Evolutionary conservation across 208 protist species (phyloP), one percentile per base, ranked within the genome.

Genomic region (Wallacemonas rigidus): DNA sequence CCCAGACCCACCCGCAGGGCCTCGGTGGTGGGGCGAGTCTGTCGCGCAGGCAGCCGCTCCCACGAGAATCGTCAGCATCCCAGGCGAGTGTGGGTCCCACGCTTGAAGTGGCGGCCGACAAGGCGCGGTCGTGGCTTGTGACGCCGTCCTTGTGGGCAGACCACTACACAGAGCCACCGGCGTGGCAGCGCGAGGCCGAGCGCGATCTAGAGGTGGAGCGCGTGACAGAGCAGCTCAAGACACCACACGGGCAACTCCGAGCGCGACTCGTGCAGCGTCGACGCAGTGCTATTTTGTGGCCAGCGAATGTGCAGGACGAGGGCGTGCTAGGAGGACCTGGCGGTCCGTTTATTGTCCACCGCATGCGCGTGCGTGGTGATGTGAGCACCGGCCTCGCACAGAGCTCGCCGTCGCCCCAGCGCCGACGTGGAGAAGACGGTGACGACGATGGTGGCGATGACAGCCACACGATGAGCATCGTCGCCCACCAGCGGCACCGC

Each of bases 221-320:
- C 38, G 43, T 54, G 3, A 48, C 14, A 43, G 26, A 54, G 47
- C 47, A 6, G 35, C 64, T 58, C 17, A 15, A 58, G 48, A 58
- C 47, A 3, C 5, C 11, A 7, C 43, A 48, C 47, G 51, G 26
- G 15, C 14, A 47, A 36, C 4, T 47, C 5, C 64, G 64, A 9
- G 64, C 51, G 41, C 54, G 41, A 45, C 47, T 65, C 12, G 68
- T 58, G 43, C 8, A 50, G 17, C 57, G 60, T 1, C 78, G 78
- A 62, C 78, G 78, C 69, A 83, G 74, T 48, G 69, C 78, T 6
- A 65, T 83, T 47, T 55, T 83, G 15, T 83, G 72, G 72, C 78
- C 78, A 26, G 2, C 53, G 36, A 83, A 83, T 45, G 41, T 71
- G 43, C n/a, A 39, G 43, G 63, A 71, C 36, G 53, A 1, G 2